Conservation (phyloP, 768 basidiomycete species). For the Russula sp. region DNA sequence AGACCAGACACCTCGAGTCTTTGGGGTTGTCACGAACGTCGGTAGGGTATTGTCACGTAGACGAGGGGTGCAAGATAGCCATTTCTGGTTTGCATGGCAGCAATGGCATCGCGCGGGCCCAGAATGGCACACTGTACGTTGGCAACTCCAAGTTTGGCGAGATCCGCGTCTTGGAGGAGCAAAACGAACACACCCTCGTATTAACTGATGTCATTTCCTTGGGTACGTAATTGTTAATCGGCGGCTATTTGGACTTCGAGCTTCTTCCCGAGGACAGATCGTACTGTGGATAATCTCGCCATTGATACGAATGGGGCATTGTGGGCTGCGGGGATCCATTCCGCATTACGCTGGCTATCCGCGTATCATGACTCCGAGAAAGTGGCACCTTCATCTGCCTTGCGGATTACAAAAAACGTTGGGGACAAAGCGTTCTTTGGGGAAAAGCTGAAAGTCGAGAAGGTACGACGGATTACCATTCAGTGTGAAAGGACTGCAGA, state of each 20-base stretch:
- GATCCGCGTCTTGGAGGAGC: slow-evolving; percentile 48
- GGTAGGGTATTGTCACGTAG: slow-evolving; percentile 57
- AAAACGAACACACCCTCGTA: slow-evolving; percentile 51
- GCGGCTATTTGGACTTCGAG: neutral
- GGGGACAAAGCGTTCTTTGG: slow-evolving; percentile 47
- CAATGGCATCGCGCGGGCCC: slow-evolving; percentile 50
- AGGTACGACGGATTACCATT: slow-evolving; percentile 30
- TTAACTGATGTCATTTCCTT: slow-evolving; percentile 44
- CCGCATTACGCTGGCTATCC: slow-evolving; percentile 30
- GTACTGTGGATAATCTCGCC: slow-evolving; percentile 51
- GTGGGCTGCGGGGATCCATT: slow-evolving; percentile 53
- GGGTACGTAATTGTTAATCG: slow-evolving; percentile 34
- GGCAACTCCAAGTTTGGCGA: slow-evolving; percentile 38
- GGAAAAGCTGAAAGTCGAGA: slow-evolving; percentile 52
- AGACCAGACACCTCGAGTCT: slow-evolving; percentile 11
- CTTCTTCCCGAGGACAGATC: slow-evolving; percentile 31
- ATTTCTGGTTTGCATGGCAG: slow-evolving; percentile 40
- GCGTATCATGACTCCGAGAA: slow-evolving; percentile 39
- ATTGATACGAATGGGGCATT: slow-evolving; percentile 52
- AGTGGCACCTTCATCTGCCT: slow-evolving; percentile 40
- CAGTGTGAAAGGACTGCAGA: neutral
- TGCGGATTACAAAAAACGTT: slow-evolving; percentile 47
- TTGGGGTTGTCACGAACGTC: slow-evolving; percentile 30
- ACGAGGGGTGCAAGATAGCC: slow-evolving; percentile 54
- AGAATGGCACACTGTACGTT: slow-evolving; percentile 61